Conservation (phyloP, 2,329 filamentous ascomycete species). For the Colletotrichum plurivorum region DNA sequence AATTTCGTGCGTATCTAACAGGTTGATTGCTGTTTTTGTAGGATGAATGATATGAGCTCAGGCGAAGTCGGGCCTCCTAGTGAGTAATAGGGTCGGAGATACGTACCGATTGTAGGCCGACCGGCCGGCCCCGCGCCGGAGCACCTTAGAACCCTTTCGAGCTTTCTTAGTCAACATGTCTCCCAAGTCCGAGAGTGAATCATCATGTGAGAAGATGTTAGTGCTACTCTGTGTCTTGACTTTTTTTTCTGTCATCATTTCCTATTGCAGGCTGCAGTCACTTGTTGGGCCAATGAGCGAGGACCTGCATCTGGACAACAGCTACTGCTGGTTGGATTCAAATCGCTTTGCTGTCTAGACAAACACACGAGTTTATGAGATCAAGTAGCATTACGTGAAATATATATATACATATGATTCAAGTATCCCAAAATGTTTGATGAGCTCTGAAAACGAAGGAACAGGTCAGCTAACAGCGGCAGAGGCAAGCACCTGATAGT, state of each 20-base stretch:
- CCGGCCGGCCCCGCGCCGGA: constrained; percentile 13
- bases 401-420: too few species aligned
- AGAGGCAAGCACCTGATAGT: not conserved
- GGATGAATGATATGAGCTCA: not conserved
- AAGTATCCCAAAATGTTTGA: too few species aligned
- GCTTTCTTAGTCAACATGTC: not conserved
- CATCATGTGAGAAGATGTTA: not conserved
- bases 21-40: not conserved
- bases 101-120: not conserved
- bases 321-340: too few species aligned
- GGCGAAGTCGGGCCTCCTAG: not conserved
- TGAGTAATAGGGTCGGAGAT: not conserved
- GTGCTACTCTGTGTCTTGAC: too few species aligned
- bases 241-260: too few species aligned
- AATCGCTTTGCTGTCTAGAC: too few species aligned
- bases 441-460: not conserved
- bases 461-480: not conserved
- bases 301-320: too few species aligned
- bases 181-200: not conserved
- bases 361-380: too few species aligned
- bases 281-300: too few species aligned
- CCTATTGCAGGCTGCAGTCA: too few species aligned
- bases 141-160: not conserved
- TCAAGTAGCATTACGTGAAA: too few species aligned
- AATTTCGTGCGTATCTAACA: too few species aligned